Percentiles rank a stretch among this genome's conserved stretches.
Conservation (phyloP, 495 filamentous ascomycete species). For the Tuber indicum region DNA sequence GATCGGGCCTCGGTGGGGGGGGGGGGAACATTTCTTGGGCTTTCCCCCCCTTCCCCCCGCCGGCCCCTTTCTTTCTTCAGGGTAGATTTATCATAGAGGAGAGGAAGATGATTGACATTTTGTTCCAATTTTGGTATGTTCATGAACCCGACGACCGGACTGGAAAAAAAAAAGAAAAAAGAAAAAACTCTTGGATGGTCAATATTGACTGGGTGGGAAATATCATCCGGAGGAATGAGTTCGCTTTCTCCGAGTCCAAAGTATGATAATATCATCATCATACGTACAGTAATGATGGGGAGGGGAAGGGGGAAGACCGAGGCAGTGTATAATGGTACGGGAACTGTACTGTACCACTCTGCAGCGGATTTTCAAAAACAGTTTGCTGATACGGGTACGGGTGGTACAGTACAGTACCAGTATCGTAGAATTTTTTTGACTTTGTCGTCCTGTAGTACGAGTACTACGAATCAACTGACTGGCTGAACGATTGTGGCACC, state of each 20-base stretch:
- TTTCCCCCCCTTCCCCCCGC: not conserved
- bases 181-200: not conserved
- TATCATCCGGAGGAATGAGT: not conserved
- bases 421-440: not conserved
- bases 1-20: not conserved
- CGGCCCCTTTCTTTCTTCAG: not conserved
- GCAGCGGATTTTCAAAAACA: not conserved
- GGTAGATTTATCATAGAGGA: too few species aligned
- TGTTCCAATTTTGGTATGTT: not conserved
- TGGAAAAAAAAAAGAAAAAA: too few species aligned
- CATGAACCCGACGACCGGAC: too few species aligned
- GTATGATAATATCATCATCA: too few species aligned
- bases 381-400: not conserved
- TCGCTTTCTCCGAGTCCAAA: not conserved
- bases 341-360: not conserved
- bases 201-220: not conserved
- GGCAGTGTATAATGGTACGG: not conserved
- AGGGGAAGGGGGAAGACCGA: not conserved
- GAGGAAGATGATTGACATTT: too few species aligned
- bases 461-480: not conserved
- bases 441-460: not conserved
- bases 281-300: too few species aligned
- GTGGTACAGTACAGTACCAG: too few species aligned
- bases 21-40: not conserved
- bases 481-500: not conserved